phyloP scores from a whole-genome alignment of 495 filamentous ascomycete genomes.

The Penicillium coffeae region DNA sequence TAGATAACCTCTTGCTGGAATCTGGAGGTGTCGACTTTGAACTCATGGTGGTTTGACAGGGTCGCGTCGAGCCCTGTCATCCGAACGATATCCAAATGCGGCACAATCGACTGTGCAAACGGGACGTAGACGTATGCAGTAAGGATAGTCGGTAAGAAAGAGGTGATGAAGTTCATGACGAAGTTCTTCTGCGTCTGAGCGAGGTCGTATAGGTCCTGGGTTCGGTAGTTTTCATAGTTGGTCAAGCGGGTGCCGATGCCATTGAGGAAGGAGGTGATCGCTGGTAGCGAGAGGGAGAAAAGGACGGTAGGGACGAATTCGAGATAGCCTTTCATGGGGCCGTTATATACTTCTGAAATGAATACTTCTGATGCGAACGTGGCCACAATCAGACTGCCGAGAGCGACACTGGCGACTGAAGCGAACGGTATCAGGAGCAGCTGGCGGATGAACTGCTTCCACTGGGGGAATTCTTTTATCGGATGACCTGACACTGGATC shows the following conservation, averaged over 20 bases:
- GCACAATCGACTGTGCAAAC: conserved; percentile 78
- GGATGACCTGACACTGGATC: conserved; percentile 83
- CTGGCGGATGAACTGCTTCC: conserved; percentile 73
- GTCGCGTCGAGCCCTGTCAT: conserved; percentile 21
- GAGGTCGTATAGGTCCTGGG: conserved; percentile 70
- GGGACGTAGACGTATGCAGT: conserved; percentile 96
- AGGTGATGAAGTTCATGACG: conserved; percentile 92
- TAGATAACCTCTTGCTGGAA: conserved; percentile 92
- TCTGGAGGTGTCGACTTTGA: conserved; percentile 74
- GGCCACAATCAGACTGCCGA: conserved; percentile 75
- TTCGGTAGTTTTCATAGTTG: conserved; percentile 88
- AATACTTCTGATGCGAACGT: conserved; percentile 92
- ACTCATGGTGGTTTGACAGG: conserved; percentile 36
- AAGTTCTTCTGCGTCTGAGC: conserved; percentile 88
- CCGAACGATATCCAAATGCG: conserved; percentile 75
- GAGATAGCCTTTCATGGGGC: conserved; percentile 76
- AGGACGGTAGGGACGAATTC: conserved; percentile 83
- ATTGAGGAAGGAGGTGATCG: conserved; percentile 69
- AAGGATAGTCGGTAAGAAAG: conserved; percentile 85
- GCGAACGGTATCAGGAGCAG: conserved; percentile 85
- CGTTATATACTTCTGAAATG: conserved; percentile 86
- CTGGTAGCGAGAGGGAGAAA: conserved; percentile 70
- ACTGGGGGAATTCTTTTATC: conserved; percentile 67
- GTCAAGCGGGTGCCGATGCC: conserved; percentile 72
- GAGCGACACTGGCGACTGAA: conserved; percentile 59